Base-by-base conservation (phyloP, 345 rosid species). In the Gynandropsis gynandra region DNA sequence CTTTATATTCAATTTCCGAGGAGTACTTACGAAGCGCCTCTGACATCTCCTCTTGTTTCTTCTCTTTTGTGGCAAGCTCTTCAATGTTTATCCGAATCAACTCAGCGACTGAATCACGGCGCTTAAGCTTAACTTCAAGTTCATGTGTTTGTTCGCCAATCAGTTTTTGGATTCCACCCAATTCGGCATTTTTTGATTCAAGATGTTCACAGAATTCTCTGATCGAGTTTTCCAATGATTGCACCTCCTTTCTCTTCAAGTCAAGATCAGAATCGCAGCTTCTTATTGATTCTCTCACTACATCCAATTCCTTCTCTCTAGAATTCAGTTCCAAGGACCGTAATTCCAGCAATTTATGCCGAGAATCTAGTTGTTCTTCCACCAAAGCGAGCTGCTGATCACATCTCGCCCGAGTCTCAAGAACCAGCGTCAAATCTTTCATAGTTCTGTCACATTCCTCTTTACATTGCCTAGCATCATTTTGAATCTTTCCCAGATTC, bases 1-100 rank as follows among this genome's bases (percentile, higher is more conserved):
- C 62, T 56, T 72, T 20, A 45, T 11, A 5, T 36, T 35, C 54
- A 38, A 65, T 49, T 42, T 50, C 63, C 38, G 35, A 52, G 18
- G 47, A 33, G 38, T 33, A 12, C 10, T 62, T 68, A 8, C 42
- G 50, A 38, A 62, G 57, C 46, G 14, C 35, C 66, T 66, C 53
- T 1, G 32, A 38, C 1, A 52, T 32, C 50, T 65, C 70, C 29
- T 31, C 15, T 0, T 52, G 54, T 52, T 5, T 49, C 56, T 59
- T 54, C 36, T 32, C 46, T 47, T 61, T 72, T 18, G 44, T 37
- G 3, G 8, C 49, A 39, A 67, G 66, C 0, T 56, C 66, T 52
- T 38, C 64, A 52, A 18, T 27, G 55, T 29, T 38, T 69, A 66
- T 65, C 36, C 21, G 39, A 36, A 61, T 36, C 49, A 51, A 36